Conservation (phyloP, 1,284 basidiomycete genomes). For the Mycosarcoma maydis region DNA sequence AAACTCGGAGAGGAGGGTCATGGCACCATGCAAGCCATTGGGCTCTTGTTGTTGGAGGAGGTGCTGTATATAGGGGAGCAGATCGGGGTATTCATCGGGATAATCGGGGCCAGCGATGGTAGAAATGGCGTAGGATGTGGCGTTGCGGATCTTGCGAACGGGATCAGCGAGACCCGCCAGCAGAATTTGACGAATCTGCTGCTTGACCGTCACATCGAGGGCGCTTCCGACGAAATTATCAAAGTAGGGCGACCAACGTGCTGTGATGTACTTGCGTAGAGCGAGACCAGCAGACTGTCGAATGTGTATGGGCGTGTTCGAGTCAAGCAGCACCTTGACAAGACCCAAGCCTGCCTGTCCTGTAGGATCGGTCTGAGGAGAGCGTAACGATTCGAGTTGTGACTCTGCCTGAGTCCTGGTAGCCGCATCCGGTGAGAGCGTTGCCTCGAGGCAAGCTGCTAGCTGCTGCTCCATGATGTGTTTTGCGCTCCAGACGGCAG, state of each 20-base stretch:
- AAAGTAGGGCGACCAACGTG: slow-evolving; percentile 61
- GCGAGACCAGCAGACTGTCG: slow-evolving; percentile 61
- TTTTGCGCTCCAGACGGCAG: neutral
- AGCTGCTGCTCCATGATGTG: slow-evolving; percentile 47
- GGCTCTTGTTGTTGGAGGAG: slow-evolving; percentile 41
- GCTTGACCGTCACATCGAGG: slow-evolving; percentile 48
- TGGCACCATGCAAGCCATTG: slow-evolving; percentile 54
- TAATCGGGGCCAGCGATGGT: slow-evolving; percentile 61
- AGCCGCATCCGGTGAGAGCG: slow-evolving; percentile 40
- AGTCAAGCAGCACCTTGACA: slow-evolving; percentile 34
- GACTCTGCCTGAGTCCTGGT: slow-evolving; percentile 41
- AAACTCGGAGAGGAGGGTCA: slow-evolving; percentile 61
- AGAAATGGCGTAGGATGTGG: slow-evolving; percentile 55
- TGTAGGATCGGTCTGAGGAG: slow-evolving; percentile 28
- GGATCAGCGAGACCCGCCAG: slow-evolving; percentile 50
- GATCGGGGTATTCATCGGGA: slow-evolving; percentile 61
- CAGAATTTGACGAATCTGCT: slow-evolving; percentile 46
- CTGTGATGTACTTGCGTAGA: slow-evolving; percentile 56
- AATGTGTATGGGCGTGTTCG: slow-evolving; percentile 22
- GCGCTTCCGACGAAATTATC: slow-evolving; percentile 49
- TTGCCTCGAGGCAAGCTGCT: slow-evolving; percentile 41
- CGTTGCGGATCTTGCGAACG: slow-evolving; percentile 54
- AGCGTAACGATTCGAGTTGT: slow-evolving; percentile 38
- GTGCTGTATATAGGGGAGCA: slow-evolving; percentile 51
- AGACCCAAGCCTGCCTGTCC: slow-evolving; percentile 39